Percentiles rank a stretch among this genome's conserved stretches.
These are phyloP conservation scores for Cutaneotrichosporon sp. DNA, from an alignment of 1,284 basidiomycete genomes.

Conservation along the genomic window DNA sequence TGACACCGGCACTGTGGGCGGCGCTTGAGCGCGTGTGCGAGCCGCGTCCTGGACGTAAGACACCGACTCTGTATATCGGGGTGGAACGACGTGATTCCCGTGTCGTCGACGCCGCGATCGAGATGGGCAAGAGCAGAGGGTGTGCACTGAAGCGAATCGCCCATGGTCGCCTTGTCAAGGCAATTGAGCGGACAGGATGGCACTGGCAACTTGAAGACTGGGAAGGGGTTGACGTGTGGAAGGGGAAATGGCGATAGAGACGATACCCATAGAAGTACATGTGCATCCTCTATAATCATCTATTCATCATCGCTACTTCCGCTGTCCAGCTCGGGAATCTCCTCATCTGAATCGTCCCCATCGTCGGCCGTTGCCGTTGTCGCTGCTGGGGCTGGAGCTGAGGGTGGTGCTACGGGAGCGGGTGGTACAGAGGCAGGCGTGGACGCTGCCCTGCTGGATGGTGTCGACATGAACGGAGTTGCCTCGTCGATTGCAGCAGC, in stretches of 20 bases:
- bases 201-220: slow-evolving; percentile 40
- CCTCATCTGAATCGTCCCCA: slow-evolving; percentile 49
- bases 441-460: background rate
- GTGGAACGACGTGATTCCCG: slow-evolving; percentile 70
- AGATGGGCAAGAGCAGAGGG: slow-evolving; percentile 52
- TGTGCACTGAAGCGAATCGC: slow-evolving; percentile 61
- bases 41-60: background rate
- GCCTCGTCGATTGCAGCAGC: too few relatives aligned
- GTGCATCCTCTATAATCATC: too few relatives aligned
- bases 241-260: slow-evolving; percentile 23
- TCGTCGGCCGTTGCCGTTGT: background rate
- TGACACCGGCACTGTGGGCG: slow-evolving; percentile 68
- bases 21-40: slow-evolving; percentile 41
- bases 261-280: too few relatives aligned
- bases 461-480: background rate
- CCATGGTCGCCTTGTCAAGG: slow-evolving; percentile 58
- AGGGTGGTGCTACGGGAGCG: background rate
- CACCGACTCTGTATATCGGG: slow-evolving; percentile 60
- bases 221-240: slow-evolving; percentile 47
- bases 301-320: slow-evolving; percentile 34
- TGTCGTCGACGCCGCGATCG: slow-evolving; percentile 59
- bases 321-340: slow-evolving; percentile 52
- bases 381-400: background rate
- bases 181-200: slow-evolving; percentile 57
- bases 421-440: background rate